Conservation (phyloP, 495 filamentous ascomycete genomes). For the Lepraria neglecta region DNA sequence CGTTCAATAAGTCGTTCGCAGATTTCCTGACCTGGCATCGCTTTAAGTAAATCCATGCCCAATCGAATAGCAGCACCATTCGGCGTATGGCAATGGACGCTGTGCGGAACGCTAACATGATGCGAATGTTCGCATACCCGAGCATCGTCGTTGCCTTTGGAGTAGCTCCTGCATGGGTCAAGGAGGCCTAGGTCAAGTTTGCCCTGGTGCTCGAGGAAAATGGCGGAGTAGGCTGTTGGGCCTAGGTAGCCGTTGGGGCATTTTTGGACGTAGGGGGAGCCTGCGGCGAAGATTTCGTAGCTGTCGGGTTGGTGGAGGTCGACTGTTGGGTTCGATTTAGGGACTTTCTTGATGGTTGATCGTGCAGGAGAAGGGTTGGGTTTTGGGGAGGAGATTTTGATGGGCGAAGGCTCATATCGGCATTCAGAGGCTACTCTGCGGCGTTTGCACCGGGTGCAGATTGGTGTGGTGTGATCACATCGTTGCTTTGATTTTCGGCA, state of each 20-base stretch:
- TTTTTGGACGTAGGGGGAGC: slow-evolving; percentile 1
- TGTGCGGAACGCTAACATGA: not conserved
- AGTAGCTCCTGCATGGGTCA: not conserved
- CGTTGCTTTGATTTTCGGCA: not conserved
- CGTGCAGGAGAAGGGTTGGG: not conserved
- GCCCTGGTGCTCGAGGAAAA: slow-evolving; percentile 1
- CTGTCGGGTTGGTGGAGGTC: not conserved
- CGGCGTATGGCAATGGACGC: slow-evolving; percentile 1
- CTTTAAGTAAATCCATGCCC: not conserved
- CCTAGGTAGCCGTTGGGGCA: slow-evolving; percentile 4
- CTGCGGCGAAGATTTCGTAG: slow-evolving; percentile 4
- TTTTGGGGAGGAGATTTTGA: not conserved
- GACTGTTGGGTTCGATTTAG: not conserved
- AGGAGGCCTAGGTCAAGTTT: slow-evolving; percentile 2
- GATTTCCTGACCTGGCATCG: slow-evolving; percentile 1
- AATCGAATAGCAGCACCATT: not conserved
- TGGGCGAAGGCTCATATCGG: not conserved
- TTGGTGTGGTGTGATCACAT: not conserved
- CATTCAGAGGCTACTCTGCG: slow-evolving; percentile 3
- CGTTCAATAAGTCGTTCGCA: not conserved
- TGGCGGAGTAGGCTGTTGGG: not conserved
- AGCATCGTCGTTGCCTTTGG: not conserved
- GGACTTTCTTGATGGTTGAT: not conserved
- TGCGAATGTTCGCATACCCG: not conserved
- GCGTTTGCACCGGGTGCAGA: slow-evolving; percentile 3